phyloP scores from a whole-genome alignment of 1,284 basidiomycete genomes.

The Flammula alnicola region DNA sequence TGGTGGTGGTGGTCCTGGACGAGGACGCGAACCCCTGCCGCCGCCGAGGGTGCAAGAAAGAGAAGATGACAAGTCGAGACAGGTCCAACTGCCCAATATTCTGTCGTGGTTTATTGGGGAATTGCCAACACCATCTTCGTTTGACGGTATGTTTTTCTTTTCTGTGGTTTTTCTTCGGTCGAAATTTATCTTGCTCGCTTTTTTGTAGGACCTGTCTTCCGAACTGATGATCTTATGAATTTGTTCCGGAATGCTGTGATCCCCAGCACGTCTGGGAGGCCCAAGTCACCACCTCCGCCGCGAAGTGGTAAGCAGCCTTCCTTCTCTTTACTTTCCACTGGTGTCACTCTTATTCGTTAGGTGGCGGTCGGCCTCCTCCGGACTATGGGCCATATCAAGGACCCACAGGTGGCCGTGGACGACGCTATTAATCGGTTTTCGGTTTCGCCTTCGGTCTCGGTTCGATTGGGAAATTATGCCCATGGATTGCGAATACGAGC shows the following conservation, averaged over 20 bases:
- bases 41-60: conserved; percentile 45
- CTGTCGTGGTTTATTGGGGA: conserved; percentile 83
- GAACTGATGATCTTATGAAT: conserved; percentile 85
- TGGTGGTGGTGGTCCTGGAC: conserved; percentile 25
- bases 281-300: conserved; percentile 52
- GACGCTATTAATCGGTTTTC: conserved; percentile 25
- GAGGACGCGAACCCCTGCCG: conserved; percentile 39
- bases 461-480: neutral
- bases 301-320: conserved; percentile 39
- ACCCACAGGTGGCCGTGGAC: conserved; percentile 37
- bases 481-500: conserved; percentile 1
- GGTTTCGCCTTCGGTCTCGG: too few species aligned
- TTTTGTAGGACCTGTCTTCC: conserved; percentile 78
- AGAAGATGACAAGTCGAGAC: conserved; percentile 50
- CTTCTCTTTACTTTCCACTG: conserved; percentile 4
- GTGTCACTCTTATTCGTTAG: conserved; percentile 19
- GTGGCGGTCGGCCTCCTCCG: conserved; percentile 63
- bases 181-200: conserved; percentile 13
- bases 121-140: conserved; percentile 70
- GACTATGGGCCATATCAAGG: conserved; percentile 77
- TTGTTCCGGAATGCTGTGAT: conserved; percentile 78
- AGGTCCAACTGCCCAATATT: conserved; percentile 64
- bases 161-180: conserved; percentile 3
- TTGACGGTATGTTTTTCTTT: conserved; percentile 74
- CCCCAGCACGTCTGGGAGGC: conserved; percentile 53